Percentiles rank a stretch among this genome's conserved stretches.
phyloP scores from a whole-genome alignment of 305 asterid genomes.

The Fraxinus ornus region DNA sequence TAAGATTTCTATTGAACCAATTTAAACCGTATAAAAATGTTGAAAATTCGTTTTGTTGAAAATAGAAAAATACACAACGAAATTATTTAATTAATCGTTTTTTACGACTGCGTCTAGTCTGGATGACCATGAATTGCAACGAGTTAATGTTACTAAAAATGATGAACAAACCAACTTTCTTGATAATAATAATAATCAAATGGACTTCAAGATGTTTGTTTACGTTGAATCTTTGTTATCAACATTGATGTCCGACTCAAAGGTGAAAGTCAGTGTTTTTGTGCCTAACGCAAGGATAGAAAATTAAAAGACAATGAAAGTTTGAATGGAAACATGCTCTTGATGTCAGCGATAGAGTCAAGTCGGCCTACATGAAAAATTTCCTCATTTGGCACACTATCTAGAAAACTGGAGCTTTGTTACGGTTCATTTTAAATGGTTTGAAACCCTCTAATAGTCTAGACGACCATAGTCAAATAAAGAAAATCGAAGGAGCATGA shows the following conservation, averaged over 20 bases:
- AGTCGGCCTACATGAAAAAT: not conserved
- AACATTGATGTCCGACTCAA: not conserved
- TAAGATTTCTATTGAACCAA: not conserved
- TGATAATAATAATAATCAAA: not conserved
- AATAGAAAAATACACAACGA: no score
- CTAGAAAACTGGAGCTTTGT: not conserved
- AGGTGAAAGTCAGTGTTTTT: not conserved
- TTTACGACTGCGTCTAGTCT: no score
- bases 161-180: not conserved
- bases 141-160: not conserved
- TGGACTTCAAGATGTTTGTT: no score
- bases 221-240: not conserved
- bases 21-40: not conserved
- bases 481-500: not conserved
- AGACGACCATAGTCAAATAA: not conserved
- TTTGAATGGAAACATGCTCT: not conserved
- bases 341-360: not conserved
- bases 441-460: not conserved
- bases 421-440: not conserved
- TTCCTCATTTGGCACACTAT: not conserved
- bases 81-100: no score
- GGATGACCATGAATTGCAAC: not conserved
- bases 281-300: not conserved
- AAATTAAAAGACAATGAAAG: not conserved
- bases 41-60: no score